Conservation (phyloP, 2,329 filamentous ascomycete species). For the Ophiostoma perfectum region DNA sequence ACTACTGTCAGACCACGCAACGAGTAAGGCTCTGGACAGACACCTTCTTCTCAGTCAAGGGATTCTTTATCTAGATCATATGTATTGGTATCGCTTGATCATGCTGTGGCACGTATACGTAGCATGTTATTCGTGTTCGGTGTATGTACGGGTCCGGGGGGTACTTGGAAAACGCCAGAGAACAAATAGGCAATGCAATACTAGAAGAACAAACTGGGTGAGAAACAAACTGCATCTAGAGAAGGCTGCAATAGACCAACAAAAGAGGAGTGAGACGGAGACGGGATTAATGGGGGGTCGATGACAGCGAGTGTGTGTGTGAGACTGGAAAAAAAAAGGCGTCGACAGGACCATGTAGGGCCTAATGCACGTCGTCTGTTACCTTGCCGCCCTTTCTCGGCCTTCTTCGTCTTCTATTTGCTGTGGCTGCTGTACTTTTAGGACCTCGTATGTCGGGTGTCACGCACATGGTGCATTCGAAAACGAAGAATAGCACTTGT, state of each 20-base stretch:
- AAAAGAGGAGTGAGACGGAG: neutral
- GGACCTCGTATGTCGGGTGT: too few relatives aligned
- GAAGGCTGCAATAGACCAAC: neutral
- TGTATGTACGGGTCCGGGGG: too few relatives aligned
- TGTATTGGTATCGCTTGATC: neutral
- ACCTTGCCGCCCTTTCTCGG: too few relatives aligned
- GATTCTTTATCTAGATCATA: neutral
- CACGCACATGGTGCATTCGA: too few relatives aligned
- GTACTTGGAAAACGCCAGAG: too few relatives aligned
- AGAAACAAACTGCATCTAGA: too few relatives aligned
- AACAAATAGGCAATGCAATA: too few relatives aligned
- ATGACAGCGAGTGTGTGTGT: neutral
- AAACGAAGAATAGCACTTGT: too few relatives aligned
- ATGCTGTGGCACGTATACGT: neutral
- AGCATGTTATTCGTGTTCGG: neutral
- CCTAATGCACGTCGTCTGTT: neutral
- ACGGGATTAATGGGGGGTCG: neutral
- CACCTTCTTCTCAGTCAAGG: neutral
- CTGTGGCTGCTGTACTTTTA: too few relatives aligned
- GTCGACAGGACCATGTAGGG: neutral
- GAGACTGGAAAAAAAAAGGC: neutral
- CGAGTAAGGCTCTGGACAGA: neutral
- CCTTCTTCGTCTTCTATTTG: too few relatives aligned
- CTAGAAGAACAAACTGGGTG: too few relatives aligned
- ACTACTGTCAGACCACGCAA: neutral